Base-by-base conservation (phyloP, 176 grass and related monocot species). In the Triticum monococcum region DNA sequence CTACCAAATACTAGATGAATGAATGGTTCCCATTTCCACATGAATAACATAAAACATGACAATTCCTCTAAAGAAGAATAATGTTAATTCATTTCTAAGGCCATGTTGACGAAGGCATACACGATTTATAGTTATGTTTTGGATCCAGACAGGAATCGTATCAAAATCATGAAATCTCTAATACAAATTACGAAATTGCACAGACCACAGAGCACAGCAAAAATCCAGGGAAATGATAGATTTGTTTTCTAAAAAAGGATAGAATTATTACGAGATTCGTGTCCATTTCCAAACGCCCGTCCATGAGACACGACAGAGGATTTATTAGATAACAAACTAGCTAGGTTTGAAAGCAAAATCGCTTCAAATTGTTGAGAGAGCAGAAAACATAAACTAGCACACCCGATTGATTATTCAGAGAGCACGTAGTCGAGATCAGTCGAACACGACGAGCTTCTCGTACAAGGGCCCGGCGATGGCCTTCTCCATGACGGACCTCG, bases 391-490 rank as follows among this genome's bases (percentile, higher is more conserved):
- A 66, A 65, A 65, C 30, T 28, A 67, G 3, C 37, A 72, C 22
- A 52, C 16, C 14, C 2, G 40, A 11, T 41, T 12, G 48, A 52
- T 52, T 52, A 17, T 52, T 52, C 14, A 52, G 14, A 52, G 48
- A 52, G 5, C 48, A 52, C 14, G 46, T 50, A 5, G 46, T 52
- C 60, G 78, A 80, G 78, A 80, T 92, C 84, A 96, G 52, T 93
- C 89, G 38, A 90, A 85, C 54, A 95, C 83, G 46, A 50, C 74
- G 11, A 98, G 87, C 31, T 90, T 90, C 43, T 93, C 4, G 9
- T 98, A 95, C 73, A 92, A 68, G 5, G 79, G 41, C 16, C 91
- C 93, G 8, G 87, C 33, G 35, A 98, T 92, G 68, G 93, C 89
- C 68, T 85, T 75, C 52, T 90, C 93, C 95, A 98, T 93, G 65